Base-by-base conservation (phyloP, 345 rosid genomes). In the Euphorbia tirucalli region DNA sequence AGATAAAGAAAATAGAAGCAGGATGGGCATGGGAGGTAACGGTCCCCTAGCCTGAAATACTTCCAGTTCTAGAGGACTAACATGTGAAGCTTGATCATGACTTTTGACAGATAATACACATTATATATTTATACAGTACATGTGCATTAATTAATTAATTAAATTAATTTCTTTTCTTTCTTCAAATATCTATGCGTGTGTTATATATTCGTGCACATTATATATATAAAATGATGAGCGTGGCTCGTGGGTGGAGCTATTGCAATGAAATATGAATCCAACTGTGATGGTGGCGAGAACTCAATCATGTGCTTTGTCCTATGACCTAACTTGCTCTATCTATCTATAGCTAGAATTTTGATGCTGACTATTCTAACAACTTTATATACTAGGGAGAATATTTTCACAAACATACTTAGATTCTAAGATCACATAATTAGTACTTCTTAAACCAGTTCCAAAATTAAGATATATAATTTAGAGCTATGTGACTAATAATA, bases 81-180 rank as follows among this genome's bases (percentile, higher is more conserved):
- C 84, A 80, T 73, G 84, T 80, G 86, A 48, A 59, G 66, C 59
- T 66, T 73, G 80, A 76, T 66, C 32, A 77, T 70, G 73, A 80
- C 75, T 65, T 61, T 73, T 72, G 48, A 28, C 69, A 41, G 46
- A 35, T 69, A 59, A n/a, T n/a, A n/a, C 14, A 48, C 49, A 71
- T 1, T 49, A 61, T 49, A 21, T 24, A 16, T 2, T 48, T 35
- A 18, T 61, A 71, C 48, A 41, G 60, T 61, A 71, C 67, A 48
- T 49, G 74, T 31, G 68, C 74, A 71, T 61, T 61, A 11, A 71
- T 70, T 70, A 43, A n/a, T 16, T 16, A 3, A 15, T 24, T 28
- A n/a, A n/a, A n/a, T 31, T 61, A 11, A 15, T 58, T 1, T 24
- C 7, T 27, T 61, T 61, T 31, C 14, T 5, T 16, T 6, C 13